phyloP scores from a whole-genome alignment of 192 early-diverging fungal genomes.

The Oehlia diaphana region DNA sequence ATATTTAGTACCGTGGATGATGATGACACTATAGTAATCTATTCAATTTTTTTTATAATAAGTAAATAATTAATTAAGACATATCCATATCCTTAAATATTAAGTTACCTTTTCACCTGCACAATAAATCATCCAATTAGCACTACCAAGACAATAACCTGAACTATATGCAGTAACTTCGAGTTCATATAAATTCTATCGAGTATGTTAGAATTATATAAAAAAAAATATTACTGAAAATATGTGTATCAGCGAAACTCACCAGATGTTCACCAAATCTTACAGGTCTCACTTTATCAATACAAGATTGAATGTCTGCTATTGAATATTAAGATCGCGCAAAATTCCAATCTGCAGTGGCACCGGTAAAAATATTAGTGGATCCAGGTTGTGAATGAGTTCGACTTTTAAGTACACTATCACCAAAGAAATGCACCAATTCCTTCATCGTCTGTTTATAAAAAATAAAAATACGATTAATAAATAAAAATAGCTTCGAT shows the following conservation, averaged over 20 bases:
- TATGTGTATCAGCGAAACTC: constrained; percentile 10
- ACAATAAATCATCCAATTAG: constrained; percentile 74
- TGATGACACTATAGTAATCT: constrained; percentile 41
- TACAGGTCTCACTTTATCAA: constrained; percentile 60
- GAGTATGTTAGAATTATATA: constrained; percentile 28
- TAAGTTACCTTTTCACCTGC: constrained; percentile 51
- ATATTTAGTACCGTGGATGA: constrained; percentile 44
- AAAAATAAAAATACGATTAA: neutral
- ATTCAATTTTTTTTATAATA: constrained; percentile 25
- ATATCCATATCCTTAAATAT: neutral
- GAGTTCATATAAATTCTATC: constrained; percentile 38
- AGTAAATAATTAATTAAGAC: no score
- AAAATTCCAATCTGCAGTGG: constrained; percentile 10
- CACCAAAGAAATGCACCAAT: constrained; percentile 54
- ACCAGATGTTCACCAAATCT: constrained; percentile 58
- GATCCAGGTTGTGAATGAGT: neutral
- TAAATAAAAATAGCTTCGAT: neutral
- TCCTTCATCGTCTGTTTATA: constrained; percentile 62
- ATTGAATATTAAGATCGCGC: constrained; percentile 22
- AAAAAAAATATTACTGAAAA: neutral
- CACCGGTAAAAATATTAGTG: neutral
- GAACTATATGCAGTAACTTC: constrained; percentile 66
- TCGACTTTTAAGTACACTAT: constrained; percentile 16
- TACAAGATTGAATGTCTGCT: constrained; percentile 57
- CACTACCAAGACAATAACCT: constrained; percentile 70